Evolutionary conservation across 192 early-diverging fungal species (phyloP).

Genomic region (Backusella tarrabulga): DNA sequence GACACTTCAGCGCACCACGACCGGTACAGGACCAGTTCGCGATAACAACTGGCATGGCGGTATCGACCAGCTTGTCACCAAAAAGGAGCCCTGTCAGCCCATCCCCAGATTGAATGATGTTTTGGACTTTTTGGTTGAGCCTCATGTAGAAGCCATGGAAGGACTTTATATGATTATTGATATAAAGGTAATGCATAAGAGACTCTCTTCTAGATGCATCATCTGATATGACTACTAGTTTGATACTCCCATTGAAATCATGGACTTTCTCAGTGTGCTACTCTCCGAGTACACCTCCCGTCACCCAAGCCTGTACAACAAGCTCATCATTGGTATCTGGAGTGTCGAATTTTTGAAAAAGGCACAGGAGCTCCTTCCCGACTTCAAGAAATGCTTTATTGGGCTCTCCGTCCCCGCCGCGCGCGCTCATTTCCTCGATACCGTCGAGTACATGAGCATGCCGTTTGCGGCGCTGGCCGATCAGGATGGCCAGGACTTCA

Average conservation of each 20-base stretch:
- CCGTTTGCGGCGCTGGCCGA: conserved; percentile 39
- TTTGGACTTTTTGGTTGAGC: conserved; percentile 41
- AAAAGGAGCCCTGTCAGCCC: conserved; percentile 40
- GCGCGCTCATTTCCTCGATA: conserved; percentile 33
- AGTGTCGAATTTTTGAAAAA: conserved; percentile 47
- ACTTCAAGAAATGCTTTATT: conserved; percentile 48
- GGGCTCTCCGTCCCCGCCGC: conserved; percentile 47
- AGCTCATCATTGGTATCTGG: conserved; percentile 55
- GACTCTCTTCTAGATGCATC: background rate
- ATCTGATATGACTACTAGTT: conserved; percentile 17
- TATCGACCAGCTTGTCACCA: conserved; percentile 49
- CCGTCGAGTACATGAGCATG: conserved; percentile 44
- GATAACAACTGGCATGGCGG: conserved; percentile 44
- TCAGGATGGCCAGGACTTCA: conserved; percentile 40
- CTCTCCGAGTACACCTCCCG: background rate
- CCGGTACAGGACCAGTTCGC: conserved; percentile 43
- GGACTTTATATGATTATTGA: conserved; percentile 54
- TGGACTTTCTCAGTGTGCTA: conserved; percentile 27
- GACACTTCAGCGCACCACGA: conserved; percentile 47
- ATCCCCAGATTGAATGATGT: conserved; percentile 51
- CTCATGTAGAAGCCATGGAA: conserved; percentile 31
- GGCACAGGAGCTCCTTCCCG: conserved; percentile 41
- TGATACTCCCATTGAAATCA: conserved; percentile 35
- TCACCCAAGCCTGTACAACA: conserved; percentile 14
- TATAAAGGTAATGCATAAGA: conserved; percentile 36